Evolutionary conservation across 2,329 filamentous ascomycete genomes (phyloP).

Genomic region (Gliomastix tumulicola): DNA sequence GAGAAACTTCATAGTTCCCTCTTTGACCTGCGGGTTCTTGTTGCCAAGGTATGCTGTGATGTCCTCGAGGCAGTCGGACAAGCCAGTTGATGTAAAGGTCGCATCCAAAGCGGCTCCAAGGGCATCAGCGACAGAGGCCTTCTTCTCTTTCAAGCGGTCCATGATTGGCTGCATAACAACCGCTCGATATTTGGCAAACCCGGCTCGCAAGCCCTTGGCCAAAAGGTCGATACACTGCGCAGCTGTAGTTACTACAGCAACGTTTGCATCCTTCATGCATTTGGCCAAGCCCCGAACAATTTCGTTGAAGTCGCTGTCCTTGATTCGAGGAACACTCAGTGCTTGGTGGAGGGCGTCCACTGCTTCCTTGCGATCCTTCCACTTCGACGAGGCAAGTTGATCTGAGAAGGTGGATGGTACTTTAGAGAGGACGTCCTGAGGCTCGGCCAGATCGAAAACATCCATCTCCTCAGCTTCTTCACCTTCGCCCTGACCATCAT

Average conservation of each 20-base stretch:
- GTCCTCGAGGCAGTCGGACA: slow-evolving; percentile 88
- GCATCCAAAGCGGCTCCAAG: slow-evolving; percentile 77
- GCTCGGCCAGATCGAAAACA: slow-evolving; percentile 73
- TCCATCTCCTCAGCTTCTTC: slow-evolving; percentile 60
- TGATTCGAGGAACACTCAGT: slow-evolving; percentile 82
- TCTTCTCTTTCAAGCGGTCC: slow-evolving; percentile 97
- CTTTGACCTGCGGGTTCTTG: slow-evolving; percentile 97
- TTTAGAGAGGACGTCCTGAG: slow-evolving; percentile 78
- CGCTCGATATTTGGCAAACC: slow-evolving; percentile 74
- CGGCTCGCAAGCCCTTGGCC: slow-evolving; percentile 74
- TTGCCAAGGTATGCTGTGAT: slow-evolving; percentile 77
- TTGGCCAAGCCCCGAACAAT: slow-evolving; percentile 81
- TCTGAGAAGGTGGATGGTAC: slow-evolving; percentile 79
- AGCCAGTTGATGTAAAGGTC: slow-evolving; percentile 55
- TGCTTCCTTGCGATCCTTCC: slow-evolving; percentile 96
- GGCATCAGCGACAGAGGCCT: slow-evolving; percentile 79
- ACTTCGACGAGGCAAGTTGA: slow-evolving; percentile 81
- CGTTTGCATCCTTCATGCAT: slow-evolving; percentile 98
- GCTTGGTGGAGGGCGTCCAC: slow-evolving; percentile 72
- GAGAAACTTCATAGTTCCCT: slow-evolving; percentile 91
- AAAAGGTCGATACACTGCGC: slow-evolving; percentile 88
- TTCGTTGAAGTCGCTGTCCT: slow-evolving; percentile 83
- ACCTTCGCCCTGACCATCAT: slow-evolving; percentile 49
- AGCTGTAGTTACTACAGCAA: slow-evolving; percentile 87
- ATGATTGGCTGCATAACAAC: slow-evolving; percentile 83